Base-by-base conservation (phyloP, 108 stramenopile species). In the Pseudonitzschia delicatissima region DNA sequence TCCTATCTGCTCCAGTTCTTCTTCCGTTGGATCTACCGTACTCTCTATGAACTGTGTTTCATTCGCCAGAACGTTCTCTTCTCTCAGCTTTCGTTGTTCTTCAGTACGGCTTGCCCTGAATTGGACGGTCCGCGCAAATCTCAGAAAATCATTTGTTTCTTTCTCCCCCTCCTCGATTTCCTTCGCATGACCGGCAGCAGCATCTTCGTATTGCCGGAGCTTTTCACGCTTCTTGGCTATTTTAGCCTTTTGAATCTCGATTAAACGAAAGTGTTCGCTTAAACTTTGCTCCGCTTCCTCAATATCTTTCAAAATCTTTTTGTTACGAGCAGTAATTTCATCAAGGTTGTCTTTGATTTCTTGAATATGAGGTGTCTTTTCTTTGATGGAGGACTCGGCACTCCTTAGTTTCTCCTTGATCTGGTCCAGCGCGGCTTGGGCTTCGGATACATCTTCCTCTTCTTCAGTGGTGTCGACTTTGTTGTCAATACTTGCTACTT, bases 401-500 rank as follows among this genome's bases (percentile, higher is more conserved):
- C 50, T 50, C 0, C 52, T 58, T 39, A 73, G 62, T 2, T 82
- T 64, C 33, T 72, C 74, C 44, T 79, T 74, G 32, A 88, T 27
- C 7, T 74, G 53, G 18, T 83, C 76, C 23, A 88, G 20, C 1
- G 61, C 64, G 8, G 75, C 63, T 66, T 90, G 80, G 1, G 84
- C 85, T 32, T 81, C 71, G 9, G 60, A 49, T 26, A 90, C 79
- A 23, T 88, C 83, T 64, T 74, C 74, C 42, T 93, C 91, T 31
- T 82, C 68, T 29, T 86, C 87, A 15, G 77, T 68, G 1, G 90
- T 90, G 52, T 94, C 93, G 32, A 89, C 83, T 2, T 83, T 81
- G n/a, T 74, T 73, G 71, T 87, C 83, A 51, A 72, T 80, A 34
- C 81, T 68, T n/a, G 68, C 64, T 34, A 77, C 79, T 39, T 83